Evolutionary conservation across 1,284 basidiomycete genomes (phyloP).

Genomic region (Sanghuangporus sanghuang): DNA sequence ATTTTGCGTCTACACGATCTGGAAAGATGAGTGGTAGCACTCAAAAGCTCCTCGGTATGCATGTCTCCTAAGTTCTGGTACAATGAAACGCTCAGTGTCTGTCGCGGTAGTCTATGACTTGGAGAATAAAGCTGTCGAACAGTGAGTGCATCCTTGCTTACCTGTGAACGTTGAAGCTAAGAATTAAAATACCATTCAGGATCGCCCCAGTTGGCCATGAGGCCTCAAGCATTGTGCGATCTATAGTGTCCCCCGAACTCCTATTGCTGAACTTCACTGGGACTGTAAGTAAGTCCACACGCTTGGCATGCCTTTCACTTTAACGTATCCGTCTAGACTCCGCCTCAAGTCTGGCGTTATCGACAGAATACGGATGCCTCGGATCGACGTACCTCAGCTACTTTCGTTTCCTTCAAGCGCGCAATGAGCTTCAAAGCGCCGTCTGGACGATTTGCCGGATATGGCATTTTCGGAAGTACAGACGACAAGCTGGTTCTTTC

Average conservation of each 20-base stretch:
- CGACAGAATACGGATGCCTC: neutral
- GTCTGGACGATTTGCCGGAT: constrained; percentile 5
- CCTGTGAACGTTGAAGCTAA: neutral
- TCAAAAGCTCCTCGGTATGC: constrained; percentile 9
- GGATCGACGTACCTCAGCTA: constrained; percentile 1
- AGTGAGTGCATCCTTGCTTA: neutral
- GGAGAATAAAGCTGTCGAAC: constrained; percentile 4
- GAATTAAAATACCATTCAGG: neutral
- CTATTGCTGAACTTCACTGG: constrained; percentile 12
- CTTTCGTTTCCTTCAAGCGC: constrained; percentile 6
- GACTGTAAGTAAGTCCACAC: neutral
- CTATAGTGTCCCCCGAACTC: neutral
- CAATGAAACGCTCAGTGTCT: neutral
- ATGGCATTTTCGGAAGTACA: constrained; percentile 10
- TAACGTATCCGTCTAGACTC: neutral
- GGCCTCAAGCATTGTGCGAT: constrained; percentile 1
- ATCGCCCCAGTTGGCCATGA: constrained; percentile 6
- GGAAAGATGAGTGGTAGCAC: neutral
- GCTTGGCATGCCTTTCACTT: neutral
- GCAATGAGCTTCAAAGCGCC: constrained; percentile 10
- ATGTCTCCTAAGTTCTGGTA: neutral
- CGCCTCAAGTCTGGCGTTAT: constrained; percentile 15
- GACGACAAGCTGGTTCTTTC: constrained; percentile 8
- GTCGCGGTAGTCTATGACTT: constrained; percentile 5
- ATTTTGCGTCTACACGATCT: constrained; percentile 1